Conservation (phyloP, 805 yeast genomes). For the Cyberlindnera euphorbiae region DNA sequence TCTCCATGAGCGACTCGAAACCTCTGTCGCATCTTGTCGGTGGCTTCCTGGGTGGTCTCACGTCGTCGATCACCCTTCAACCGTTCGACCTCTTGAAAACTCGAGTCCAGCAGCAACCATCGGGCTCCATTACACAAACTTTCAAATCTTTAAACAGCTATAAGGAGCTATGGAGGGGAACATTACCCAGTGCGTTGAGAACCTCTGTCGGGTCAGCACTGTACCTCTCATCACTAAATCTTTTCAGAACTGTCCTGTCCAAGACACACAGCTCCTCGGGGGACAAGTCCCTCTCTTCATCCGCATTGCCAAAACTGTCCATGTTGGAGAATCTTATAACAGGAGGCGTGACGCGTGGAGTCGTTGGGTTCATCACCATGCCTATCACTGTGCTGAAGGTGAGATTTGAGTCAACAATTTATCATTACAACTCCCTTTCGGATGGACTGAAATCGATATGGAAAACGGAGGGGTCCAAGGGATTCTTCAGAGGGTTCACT, state of each 20-base stretch:
- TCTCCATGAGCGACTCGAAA: constrained; percentile 11
- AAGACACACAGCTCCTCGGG: constrained; percentile 14
- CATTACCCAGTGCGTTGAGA: constrained; percentile 82
- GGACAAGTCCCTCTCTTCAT: constrained; percentile 17
- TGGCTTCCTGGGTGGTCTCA: constrained; percentile 81
- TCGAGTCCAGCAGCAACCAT: constrained; percentile 61
- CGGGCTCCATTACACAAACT: constrained; percentile 29
- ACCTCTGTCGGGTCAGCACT: constrained; percentile 90
- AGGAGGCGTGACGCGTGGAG: constrained; percentile 75
- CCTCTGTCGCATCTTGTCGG: constrained; percentile 56
- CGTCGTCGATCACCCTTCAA: constrained; percentile 75
- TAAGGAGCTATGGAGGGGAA: constrained; percentile 82
- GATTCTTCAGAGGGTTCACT: constrained; percentile 82
- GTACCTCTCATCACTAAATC: constrained; percentile 69
- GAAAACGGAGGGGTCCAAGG: constrained; percentile 45
- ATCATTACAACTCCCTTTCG: constrained; percentile 57
- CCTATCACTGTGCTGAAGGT: constrained; percentile 91
- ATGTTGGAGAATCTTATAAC: constrained; percentile 64
- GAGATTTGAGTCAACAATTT: constrained; percentile 78
- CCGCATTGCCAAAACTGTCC: constrained; percentile 66
- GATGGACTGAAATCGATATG: constrained; percentile 60
- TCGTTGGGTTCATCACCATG: constrained; percentile 87
- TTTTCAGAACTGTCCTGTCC: constrained; percentile 50
- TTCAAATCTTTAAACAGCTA: constrained; percentile 37
- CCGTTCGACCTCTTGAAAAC: constrained; percentile 90